These are phyloP conservation scores for Kappamyces sp. DNA, from an alignment of 192 early-diverging fungal genomes.

Conservation along the genomic window DNA sequence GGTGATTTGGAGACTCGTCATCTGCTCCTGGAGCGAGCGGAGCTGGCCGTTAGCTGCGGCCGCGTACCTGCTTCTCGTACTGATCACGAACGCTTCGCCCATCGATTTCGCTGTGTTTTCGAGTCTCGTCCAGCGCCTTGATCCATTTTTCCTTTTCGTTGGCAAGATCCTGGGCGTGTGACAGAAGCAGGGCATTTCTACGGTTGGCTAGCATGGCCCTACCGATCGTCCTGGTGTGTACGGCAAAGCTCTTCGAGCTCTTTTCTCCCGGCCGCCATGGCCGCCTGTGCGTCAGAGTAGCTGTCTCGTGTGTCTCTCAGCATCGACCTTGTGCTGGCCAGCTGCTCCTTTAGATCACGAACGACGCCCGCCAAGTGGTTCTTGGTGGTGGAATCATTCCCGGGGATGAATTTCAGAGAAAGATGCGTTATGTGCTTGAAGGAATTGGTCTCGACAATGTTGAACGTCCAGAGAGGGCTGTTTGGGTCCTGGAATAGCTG, in stretches of 20 bases:
- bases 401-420: conserved; percentile 35
- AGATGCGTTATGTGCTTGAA: conserved; percentile 53
- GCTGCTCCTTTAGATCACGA: conserved; percentile 33
- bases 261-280: too few relatives aligned
- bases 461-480: conserved; percentile 21
- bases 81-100: conserved; percentile 11
- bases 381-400: conserved; percentile 43
- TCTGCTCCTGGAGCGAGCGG: too few relatives aligned
- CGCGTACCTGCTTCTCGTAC: conserved; percentile 29
- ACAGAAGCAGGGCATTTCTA: too few relatives aligned
- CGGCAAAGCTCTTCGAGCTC: too few relatives aligned
- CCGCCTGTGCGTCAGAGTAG: too few relatives aligned
- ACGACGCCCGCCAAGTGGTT: conserved; percentile 43
- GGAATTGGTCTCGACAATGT: conserved; percentile 47
- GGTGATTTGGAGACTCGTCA: too few relatives aligned
- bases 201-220: too few relatives aligned
- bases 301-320: too few relatives aligned
- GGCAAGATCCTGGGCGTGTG: conserved; percentile 21
- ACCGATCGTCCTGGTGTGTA: too few relatives aligned
- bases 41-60: neutral
- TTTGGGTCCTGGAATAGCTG: conserved; percentile 21
- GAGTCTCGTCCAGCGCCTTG: conserved; percentile 21
- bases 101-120: conserved; percentile 21
- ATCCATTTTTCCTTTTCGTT: conserved; percentile 26
- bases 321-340: too few relatives aligned